phyloP scores from a whole-genome alignment of 164 flowering plant species.

The Umbellularia californica region DNA sequence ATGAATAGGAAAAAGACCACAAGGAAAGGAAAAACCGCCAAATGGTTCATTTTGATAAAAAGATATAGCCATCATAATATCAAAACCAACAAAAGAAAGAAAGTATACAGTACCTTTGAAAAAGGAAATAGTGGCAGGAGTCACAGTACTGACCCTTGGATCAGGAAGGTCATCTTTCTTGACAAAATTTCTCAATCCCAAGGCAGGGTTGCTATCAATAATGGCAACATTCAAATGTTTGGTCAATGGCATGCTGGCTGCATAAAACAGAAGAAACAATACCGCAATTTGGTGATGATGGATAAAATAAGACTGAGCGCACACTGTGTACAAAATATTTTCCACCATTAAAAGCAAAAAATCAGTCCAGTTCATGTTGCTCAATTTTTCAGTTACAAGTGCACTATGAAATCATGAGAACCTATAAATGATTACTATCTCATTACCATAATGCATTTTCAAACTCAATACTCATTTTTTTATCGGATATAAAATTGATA shows the following conservation, averaged over 20 bases:
- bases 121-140: constrained; percentile 83
- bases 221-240: constrained; percentile 81
- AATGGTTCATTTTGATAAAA: not conserved
- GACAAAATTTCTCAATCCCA: constrained; percentile 30
- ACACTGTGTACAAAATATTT: not conserved
- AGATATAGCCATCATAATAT: not conserved
- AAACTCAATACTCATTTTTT: not conserved
- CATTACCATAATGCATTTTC: not conserved
- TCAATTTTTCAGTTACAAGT: too few relatives aligned
- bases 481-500: too few relatives aligned
- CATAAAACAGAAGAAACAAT: constrained; percentile 2
- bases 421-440: not conserved
- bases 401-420: not conserved
- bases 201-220: constrained; percentile 82
- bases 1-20: not conserved
- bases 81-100: not conserved
- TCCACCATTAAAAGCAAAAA: not conserved
- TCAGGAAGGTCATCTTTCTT: constrained; percentile 78
- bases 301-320: not conserved
- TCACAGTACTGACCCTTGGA: constrained; percentile 94
- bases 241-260: constrained; percentile 72
- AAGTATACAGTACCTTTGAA: constrained; percentile 60
- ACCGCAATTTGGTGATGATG: not conserved
- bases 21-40: not conserved
- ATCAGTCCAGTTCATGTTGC: not conserved